Evolutionary conservation across 208 protist genomes (phyloP), one percentile per base, ranked within the genome.

Genomic region (Angomonas deanei): DNA sequence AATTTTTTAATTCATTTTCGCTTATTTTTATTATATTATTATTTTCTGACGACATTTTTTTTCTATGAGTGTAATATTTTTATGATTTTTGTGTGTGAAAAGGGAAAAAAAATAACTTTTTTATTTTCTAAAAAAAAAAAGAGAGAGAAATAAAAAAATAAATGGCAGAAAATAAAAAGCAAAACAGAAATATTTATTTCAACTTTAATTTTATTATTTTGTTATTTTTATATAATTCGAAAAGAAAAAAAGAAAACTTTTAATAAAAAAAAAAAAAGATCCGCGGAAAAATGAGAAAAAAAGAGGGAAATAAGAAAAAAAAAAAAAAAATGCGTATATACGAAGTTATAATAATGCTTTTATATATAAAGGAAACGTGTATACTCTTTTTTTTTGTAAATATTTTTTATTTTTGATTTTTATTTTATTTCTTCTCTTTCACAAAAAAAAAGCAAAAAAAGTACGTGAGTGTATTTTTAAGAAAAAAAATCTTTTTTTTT

Each of bases 201-300:
- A 21, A 34, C 33, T 57, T 65, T 27, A 58, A 56, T 65, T 30
- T 65, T 65, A 13, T 55, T 65, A 39, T 54, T 54, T 27, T 53
- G n/a, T 53, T n/a, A 27, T 47, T 15, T 23, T 63, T 59, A 59
- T 10, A 13, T 46, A 3, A 50, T 30, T 27, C 28, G 10, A 8
- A 33, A 61, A 68, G 26, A 42, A 56, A 38, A 33, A 52, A 64
- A 23, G 15, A 42, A 42, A n/a, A 15, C 15, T 26, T 30, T 24
- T 32, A 10, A 32, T 60, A 19, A 46, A 49, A 59, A 70, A 55
- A 61, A 21, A 57, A 66, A 63, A 63, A 50, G 65, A 70, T 36
- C 11, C 2, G 28, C 27, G 56, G 15, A 42, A 42, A 42, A 15
- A 15, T n/a, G 36, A 42, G 15, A 42, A 42, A 42, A 42, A 36